These are phyloP conservation scores for Cladophialophora carrionii DNA, from an alignment of 2,329 filamentous ascomycete genomes.

Conservation along the genomic window DNA sequence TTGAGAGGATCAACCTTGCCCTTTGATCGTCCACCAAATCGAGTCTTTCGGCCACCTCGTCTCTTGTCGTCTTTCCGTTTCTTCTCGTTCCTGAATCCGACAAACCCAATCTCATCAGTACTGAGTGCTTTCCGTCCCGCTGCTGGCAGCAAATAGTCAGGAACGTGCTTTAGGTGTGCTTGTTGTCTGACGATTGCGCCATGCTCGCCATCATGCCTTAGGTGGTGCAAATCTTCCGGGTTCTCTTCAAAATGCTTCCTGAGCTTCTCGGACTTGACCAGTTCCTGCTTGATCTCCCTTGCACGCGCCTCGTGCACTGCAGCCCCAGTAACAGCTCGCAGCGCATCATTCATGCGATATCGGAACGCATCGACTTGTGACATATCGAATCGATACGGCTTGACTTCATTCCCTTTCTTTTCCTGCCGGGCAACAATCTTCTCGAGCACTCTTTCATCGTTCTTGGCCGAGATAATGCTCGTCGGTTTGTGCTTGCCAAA, in stretches of 20 bases:
- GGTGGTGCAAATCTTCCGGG: conserved; percentile 80
- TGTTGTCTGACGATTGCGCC: conserved; percentile 72
- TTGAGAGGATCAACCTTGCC: conserved; percentile 82
- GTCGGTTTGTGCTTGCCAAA: conserved; percentile 92
- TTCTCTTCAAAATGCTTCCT: conserved; percentile 98
- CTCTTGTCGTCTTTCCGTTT: conserved; percentile 51
- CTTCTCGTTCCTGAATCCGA: conserved; percentile 64
- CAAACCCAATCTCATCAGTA: conserved; percentile 72
- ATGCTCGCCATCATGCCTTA: conserved; percentile 88
- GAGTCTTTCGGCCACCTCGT: conserved; percentile 48
- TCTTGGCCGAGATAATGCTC: conserved; percentile 70
- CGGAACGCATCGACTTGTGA: conserved; percentile 89
- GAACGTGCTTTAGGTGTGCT: conserved; percentile 88
- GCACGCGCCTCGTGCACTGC: conserved; percentile 88
- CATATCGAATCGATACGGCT: conserved; percentile 94
- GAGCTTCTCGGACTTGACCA: conserved; percentile 91
- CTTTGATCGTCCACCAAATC: conserved; percentile 51
- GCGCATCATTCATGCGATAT: conserved; percentile 90
- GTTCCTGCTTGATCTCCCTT: conserved; percentile 82
- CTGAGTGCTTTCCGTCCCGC: conserved; percentile 72
- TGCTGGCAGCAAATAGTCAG: conserved; percentile 85
- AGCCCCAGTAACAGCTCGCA: conserved; percentile 85
- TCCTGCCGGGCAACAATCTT: conserved; percentile 79
- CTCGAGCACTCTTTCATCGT: conserved; percentile 81
- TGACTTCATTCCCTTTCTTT: conserved; percentile 77